Base-by-base conservation (phyloP, 129 eudicot species). In the Flaveria ramosissima region DNA sequence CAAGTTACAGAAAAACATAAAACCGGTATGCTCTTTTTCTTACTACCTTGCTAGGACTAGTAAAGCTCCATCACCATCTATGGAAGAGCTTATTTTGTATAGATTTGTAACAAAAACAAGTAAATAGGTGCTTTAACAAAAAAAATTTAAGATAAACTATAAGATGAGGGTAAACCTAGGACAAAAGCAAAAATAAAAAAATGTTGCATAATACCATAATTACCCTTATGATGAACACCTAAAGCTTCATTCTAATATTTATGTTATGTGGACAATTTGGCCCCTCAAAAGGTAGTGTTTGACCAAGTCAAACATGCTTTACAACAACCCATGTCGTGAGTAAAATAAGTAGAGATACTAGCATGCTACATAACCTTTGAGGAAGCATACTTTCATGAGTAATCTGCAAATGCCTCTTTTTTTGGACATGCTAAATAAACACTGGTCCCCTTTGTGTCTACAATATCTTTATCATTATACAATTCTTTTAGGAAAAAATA, bases 301-400 rank as follows among this genome's bases (percentile, higher is more conserved):
- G 80, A 74, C 84, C 84, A 74, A 74, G 80, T 74, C 84, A 80
- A 80, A 80, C 84, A 80, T 55, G 84, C 79, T 80, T 80, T 80
- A 80, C 79, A 74, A 80, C 82, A 41, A 68, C 57, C 68, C 14
- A 77, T 68, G 68, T 21, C 78, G 66, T 80, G 84, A 80, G 79
- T 80, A 66, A 66, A 62, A 71, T 41, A 66, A 74, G 78, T 65
- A 71, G 71, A 78, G 68, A 72, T 62, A 16, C 47, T 62, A 62
- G 80, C 83, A 80, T 73, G 83, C 83, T 80, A 80, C 79, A 65
- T 80, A 43, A 46, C 79, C 78, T 80, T 79, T 73, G 48, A 64
- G 71, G 80, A 80, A 80, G 75, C 84, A 80, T 57, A 74, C 70
- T 80, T 74, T 80, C 84, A 80, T 73, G 26, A 74, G 70, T 7